phyloP scores from a whole-genome alignment of 176 grass and related monocot genomes.

The Bonia amplexicaulis region DNA sequence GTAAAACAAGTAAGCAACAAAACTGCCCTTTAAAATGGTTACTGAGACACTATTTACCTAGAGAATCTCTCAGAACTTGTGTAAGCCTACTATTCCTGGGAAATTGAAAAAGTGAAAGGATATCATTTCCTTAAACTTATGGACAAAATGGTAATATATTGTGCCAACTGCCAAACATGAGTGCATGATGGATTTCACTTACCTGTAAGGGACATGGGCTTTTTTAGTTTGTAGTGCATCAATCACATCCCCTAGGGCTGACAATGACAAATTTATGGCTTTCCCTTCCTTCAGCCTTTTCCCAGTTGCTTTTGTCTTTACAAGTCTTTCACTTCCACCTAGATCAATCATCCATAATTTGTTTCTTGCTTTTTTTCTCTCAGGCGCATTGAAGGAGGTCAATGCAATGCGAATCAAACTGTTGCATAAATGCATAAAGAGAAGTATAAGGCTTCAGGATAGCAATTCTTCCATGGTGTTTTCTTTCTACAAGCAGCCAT shows the following conservation, averaged over 20 bases:
- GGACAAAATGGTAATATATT: not conserved
- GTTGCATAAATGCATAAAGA: conserved; percentile 42
- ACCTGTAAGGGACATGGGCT: conserved; percentile 84
- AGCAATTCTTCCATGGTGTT: conserved; percentile 7
- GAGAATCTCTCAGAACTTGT: conserved; percentile 89
- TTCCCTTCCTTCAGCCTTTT: conserved; percentile 94
- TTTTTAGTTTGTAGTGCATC: conserved; percentile 83
- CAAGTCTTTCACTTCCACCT: conserved; percentile 85
- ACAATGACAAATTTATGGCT: conserved; percentile 96
- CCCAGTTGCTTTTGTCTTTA: conserved; percentile 94
- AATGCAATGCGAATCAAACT: conserved; percentile 87
- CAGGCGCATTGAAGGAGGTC: conserved; percentile 45
- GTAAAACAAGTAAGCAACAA: conserved; percentile 26
- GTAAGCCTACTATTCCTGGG: conserved; percentile 96
- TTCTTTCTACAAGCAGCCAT: not conserved
- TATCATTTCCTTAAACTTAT: conserved; percentile 6
- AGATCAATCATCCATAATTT: conserved; percentile 99
- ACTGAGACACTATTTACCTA: conserved; percentile 54
- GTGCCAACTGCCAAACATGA: not conserved
- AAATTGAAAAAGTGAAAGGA: conserved; percentile 21
- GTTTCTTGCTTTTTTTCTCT: conserved; percentile 72
- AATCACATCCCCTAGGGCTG: conserved; percentile 96
- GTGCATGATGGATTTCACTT: conserved; percentile 20
- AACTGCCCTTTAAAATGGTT: conserved; percentile 1
- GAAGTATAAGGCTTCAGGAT: conserved; percentile 11